Evolutionary conservation across 2,329 filamentous ascomycete genomes (phyloP).

Genomic region (Furcasterigmium furcatum): DNA sequence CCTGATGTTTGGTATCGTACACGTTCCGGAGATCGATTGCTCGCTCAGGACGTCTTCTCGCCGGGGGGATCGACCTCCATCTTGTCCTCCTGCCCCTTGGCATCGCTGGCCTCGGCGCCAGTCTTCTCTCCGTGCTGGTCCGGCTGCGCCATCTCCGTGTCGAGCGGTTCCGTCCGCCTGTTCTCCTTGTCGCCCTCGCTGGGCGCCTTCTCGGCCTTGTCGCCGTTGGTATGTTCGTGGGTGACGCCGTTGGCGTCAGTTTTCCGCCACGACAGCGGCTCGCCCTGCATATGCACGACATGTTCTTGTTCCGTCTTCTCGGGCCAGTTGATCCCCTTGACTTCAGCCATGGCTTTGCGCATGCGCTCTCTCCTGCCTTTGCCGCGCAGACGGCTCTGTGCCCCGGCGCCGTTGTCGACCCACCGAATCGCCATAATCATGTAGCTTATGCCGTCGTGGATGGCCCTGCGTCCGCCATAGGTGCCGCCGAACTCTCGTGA

Average conservation of each 20-base stretch:
- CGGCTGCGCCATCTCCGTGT: neutral
- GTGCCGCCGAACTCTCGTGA: constrained; percentile 73
- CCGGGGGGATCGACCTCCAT: constrained; percentile 7
- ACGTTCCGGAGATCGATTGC: neutral
- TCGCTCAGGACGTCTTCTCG: too few relatives aligned
- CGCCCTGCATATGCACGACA: constrained; percentile 18
- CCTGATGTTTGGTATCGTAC: too few relatives aligned
- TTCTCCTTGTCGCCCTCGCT: constrained; percentile 48
- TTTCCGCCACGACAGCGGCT: neutral
- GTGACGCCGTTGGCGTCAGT: neutral
- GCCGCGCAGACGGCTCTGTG: constrained; percentile 52
- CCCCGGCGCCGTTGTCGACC: constrained; percentile 72
- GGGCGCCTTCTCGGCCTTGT: constrained; percentile 21
- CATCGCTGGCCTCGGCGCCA: neutral
- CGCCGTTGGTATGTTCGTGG: constrained; percentile 11
- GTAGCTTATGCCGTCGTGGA: constrained; percentile 86
- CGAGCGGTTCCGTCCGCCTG: constrained; percentile 14
- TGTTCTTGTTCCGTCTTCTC: constrained; percentile 23
- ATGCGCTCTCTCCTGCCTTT: constrained; percentile 55
- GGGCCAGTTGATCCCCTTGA: constrained; percentile 28
- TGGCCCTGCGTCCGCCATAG: constrained; percentile 33
- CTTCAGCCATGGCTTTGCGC: constrained; percentile 50
- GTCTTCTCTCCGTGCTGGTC: neutral
- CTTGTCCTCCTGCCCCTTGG: constrained; percentile 1
- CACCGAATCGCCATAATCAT: constrained; percentile 80